Percentiles rank a stretch among this genome's conserved stretches.
Conservation (phyloP, 2,329 filamentous ascomycete genomes). For the Fusarium austroafricanum region DNA sequence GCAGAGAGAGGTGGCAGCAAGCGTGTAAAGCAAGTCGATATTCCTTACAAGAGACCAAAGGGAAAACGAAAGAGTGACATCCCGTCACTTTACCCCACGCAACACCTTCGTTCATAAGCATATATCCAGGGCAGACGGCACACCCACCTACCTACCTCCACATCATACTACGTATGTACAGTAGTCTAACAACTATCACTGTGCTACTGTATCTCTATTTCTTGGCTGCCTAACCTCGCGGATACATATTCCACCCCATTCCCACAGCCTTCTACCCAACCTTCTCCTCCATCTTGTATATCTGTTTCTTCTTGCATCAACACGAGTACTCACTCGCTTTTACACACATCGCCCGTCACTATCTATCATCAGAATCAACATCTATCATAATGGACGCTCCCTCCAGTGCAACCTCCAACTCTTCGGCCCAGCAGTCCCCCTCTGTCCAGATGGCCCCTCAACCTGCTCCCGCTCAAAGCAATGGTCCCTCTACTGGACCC, state of each 20-base stretch:
- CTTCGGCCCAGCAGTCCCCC: slow-evolving; percentile 49
- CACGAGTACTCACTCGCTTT: slow-evolving; percentile 1
- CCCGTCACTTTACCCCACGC: slow-evolving; percentile 33
- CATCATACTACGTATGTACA: slow-evolving; percentile 9
- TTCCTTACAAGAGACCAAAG: slow-evolving; percentile 13
- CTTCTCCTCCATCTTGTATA: not conserved
- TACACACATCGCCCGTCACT: slow-evolving; percentile 10
- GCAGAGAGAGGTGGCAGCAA: slow-evolving; percentile 18
- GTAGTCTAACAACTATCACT: slow-evolving; percentile 10
- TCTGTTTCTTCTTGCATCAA: not conserved
- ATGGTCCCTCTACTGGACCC: slow-evolving; percentile 60
- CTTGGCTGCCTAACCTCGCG: slow-evolving; percentile 27
- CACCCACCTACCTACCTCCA: not conserved
- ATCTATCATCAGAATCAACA: slow-evolving; percentile 13
- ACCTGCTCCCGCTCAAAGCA: slow-evolving; percentile 46
- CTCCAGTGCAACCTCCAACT: slow-evolving; percentile 46
- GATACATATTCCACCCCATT: slow-evolving; percentile 27
- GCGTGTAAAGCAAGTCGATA: slow-evolving; percentile 24
- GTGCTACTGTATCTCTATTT: slow-evolving; percentile 16
- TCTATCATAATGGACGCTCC: slow-evolving; percentile 50
- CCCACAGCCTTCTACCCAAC: slow-evolving; percentile 1
- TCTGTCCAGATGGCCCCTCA: slow-evolving; percentile 44
- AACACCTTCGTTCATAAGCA: slow-evolving; percentile 21
- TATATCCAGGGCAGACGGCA: slow-evolving; percentile 13
- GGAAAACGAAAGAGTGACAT: slow-evolving; percentile 15